Percentiles rank a stretch among this genome's conserved stretches.
Conservation (phyloP, 352 stramenopile species). For the Phytophthora melonis region DNA sequence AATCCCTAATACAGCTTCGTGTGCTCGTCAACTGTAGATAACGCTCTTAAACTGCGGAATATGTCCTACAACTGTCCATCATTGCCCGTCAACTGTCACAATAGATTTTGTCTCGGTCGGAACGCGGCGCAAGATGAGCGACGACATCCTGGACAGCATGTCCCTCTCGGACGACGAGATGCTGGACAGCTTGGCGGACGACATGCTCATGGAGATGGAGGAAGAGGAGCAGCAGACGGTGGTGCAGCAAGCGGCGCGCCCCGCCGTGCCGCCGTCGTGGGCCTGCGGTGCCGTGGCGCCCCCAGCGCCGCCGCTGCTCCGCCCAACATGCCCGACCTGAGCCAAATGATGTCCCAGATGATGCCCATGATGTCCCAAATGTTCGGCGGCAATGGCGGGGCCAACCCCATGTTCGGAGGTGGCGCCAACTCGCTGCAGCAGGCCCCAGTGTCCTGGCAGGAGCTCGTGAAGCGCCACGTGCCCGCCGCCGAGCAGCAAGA, state of each 20-base stretch:
- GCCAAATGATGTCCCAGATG: constrained; percentile 90
- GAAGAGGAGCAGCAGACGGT: constrained; percentile 4
- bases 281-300: constrained; percentile 27
- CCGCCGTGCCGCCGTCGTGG: constrained; percentile 38
- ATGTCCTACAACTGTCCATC: too few species aligned
- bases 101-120: too few species aligned
- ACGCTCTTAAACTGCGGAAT: too few species aligned
- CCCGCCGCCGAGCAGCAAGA: constrained; percentile 60
- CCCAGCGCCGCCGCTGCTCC: not conserved
- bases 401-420: constrained; percentile 38
- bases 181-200: constrained; percentile 80
- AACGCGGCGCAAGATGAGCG: constrained; percentile 47
- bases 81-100: too few species aligned
- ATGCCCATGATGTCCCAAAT: constrained; percentile 91
- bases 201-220: constrained; percentile 83
- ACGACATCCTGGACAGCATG: constrained; percentile 85
- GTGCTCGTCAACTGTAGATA: too few species aligned
- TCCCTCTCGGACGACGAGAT: constrained; percentile 90
- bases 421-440: constrained; percentile 43
- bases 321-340: constrained; percentile 64
- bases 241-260: constrained; percentile 5
- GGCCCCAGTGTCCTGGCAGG: constrained; percentile 64
- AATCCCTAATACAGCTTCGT: too few species aligned
- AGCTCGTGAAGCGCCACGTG: constrained; percentile 73
- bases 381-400: constrained; percentile 49